A percentile compares a stretch with the other conserved stretches of the same genome.
Conservation (phyloP, 208 protist species). For the Leishmania lainsoni region DNA sequence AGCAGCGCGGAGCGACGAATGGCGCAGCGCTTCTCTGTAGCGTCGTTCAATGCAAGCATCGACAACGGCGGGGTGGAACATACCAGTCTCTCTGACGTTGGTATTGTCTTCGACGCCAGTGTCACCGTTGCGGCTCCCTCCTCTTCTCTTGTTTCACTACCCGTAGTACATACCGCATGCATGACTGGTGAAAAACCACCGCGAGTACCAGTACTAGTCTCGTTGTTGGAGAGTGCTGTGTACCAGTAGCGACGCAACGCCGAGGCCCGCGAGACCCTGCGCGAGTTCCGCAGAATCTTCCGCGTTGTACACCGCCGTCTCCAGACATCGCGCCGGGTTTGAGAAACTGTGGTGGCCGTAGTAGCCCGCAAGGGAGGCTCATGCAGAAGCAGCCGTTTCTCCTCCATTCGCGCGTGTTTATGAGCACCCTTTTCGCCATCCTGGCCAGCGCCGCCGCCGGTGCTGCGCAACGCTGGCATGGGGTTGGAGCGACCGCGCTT, state of each 20-base stretch:
- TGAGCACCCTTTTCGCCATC: background rate
- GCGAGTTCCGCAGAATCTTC: constrained; percentile 22
- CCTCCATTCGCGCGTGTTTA: background rate
- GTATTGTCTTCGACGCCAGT: background rate
- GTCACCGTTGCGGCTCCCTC: background rate
- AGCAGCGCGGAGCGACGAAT: constrained; percentile 10
- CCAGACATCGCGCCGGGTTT: constrained; percentile 18
- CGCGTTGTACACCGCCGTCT: constrained; percentile 19
- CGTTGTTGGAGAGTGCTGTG: constrained; percentile 2
- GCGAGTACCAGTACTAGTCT: background rate
- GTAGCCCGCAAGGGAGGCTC: background rate
- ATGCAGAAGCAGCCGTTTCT: background rate
- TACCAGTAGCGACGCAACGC: constrained; percentile 34
- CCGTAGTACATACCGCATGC: background rate
- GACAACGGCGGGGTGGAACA: background rate
- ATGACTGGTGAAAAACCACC: background rate
- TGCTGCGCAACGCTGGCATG: background rate
- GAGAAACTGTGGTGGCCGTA: background rate
- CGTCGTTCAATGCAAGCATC: background rate
- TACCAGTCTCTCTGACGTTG: background rate
- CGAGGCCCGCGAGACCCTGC: constrained; percentile 13
- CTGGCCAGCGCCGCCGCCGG: background rate
- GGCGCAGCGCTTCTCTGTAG: constrained; percentile 1
- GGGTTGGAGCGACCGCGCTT: background rate
- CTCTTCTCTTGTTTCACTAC: background rate